These are phyloP conservation scores for Trypanosoma conorhini DNA, from an alignment of 208 protist species.

Conservation along the genomic window DNA sequence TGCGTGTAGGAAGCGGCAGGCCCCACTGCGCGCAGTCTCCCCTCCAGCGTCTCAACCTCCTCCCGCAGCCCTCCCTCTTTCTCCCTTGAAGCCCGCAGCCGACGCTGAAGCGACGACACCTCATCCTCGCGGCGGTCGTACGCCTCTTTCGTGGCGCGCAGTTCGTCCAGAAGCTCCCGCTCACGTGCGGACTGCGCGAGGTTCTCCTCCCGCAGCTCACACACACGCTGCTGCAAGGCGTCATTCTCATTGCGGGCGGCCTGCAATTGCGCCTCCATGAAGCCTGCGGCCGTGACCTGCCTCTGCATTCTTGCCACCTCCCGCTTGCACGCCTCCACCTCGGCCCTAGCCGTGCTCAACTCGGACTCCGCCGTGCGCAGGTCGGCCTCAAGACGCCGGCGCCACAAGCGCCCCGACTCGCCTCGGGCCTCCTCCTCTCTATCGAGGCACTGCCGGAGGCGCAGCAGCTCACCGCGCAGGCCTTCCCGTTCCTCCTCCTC, in stretches of 20 bases:
- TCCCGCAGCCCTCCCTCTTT: slow-evolving; percentile 42
- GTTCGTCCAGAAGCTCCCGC: slow-evolving; percentile 37
- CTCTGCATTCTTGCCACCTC: slow-evolving; percentile 51
- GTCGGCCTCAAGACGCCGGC: slow-evolving; percentile 37
- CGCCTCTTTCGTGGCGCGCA: slow-evolving; percentile 42
- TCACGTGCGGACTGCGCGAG: slow-evolving; percentile 42
- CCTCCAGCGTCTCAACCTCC: slow-evolving; percentile 48
- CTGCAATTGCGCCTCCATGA: slow-evolving; percentile 47
- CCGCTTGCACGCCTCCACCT: slow-evolving; percentile 18
- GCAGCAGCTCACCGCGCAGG: slow-evolving; percentile 45
- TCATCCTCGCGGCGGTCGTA: slow-evolving; percentile 39
- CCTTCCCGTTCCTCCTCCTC: slow-evolving; percentile 22
- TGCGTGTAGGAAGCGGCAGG: slow-evolving; percentile 3
- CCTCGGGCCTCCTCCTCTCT: slow-evolving; percentile 48
- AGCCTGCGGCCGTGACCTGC: slow-evolving; percentile 39
- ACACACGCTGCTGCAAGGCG: slow-evolving; percentile 55
- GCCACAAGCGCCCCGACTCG: slow-evolving; percentile 51
- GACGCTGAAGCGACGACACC: slow-evolving; percentile 25
- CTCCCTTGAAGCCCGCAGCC: slow-evolving; percentile 26
- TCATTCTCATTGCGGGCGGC: slow-evolving; percentile 55
- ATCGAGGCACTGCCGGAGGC: slow-evolving; percentile 61
- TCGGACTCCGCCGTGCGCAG: slow-evolving; percentile 9
- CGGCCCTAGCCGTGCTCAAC: background rate
- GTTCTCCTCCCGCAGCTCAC: slow-evolving; percentile 55
- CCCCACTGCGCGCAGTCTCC: slow-evolving; percentile 19